Percentiles rank a stretch among this genome's conserved stretches.
These are phyloP conservation scores for Pyronema omphalodes DNA, from an alignment of 495 filamentous ascomycete species.

Conservation along the genomic window DNA sequence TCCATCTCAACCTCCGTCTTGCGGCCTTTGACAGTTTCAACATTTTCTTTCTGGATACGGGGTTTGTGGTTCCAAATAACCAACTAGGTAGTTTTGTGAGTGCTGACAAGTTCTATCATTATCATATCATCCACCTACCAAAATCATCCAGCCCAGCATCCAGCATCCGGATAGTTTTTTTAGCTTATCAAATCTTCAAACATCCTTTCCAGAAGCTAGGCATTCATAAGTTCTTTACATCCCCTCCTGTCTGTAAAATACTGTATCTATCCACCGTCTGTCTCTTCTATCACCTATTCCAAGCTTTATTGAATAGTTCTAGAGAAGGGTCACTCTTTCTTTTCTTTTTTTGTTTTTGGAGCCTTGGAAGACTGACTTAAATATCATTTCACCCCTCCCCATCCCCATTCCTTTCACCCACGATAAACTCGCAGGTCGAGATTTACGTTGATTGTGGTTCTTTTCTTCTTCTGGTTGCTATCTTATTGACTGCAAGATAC, in stretches of 20 bases:
- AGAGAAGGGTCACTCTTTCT: conserved; percentile 19
- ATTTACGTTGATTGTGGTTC: conserved; percentile 24
- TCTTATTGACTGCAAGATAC: neutral
- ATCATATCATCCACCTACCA: neutral
- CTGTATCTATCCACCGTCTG: conserved; percentile 8
- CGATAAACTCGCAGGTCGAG: conserved; percentile 22
- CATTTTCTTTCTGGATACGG: neutral
- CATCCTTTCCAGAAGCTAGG: neutral
- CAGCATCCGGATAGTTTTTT: no score
- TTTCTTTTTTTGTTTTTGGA: conserved; percentile 13
- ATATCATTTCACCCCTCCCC: neutral
- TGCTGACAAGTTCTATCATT: no score
- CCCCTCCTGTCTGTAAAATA: conserved; percentile 8
- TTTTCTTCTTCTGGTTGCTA: conserved; percentile 6
- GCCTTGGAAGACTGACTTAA: neutral
- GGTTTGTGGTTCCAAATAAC: no score
- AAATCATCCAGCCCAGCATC: neutral
- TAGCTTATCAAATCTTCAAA: neutral
- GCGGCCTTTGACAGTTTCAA: no score
- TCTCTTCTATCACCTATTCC: conserved; percentile 7
- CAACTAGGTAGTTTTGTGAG: no score
- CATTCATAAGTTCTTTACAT: neutral
- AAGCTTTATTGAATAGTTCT: conserved; percentile 4
- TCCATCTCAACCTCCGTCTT: no score
- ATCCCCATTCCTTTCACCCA: conserved; percentile 12